phyloP scores from a whole-genome alignment of 140 eudicot genomes.

The Oenanthe javanica region DNA sequence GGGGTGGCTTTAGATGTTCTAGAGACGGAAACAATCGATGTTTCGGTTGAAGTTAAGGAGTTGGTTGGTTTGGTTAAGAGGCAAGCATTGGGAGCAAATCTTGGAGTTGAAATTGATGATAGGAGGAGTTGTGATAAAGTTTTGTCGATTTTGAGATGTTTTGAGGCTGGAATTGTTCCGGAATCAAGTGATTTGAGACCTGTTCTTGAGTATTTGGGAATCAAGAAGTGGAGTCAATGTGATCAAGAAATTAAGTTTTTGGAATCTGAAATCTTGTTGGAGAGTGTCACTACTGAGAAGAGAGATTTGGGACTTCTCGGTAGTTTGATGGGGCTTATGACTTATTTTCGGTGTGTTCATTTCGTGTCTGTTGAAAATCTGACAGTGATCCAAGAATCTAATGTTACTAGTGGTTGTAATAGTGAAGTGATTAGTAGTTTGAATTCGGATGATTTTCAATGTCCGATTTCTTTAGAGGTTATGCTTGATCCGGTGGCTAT shows the following conservation, averaged over 20 bases:
- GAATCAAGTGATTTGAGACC: constrained; percentile 29
- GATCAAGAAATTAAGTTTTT: constrained; percentile 48
- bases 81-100: constrained; percentile 30
- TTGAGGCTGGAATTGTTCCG: constrained; percentile 47
- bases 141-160: constrained; percentile 27
- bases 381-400: neutral
- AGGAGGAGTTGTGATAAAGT: constrained; percentile 19
- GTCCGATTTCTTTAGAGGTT: constrained; percentile 77
- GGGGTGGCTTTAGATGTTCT: constrained; percentile 64
- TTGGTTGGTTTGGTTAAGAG: constrained; percentile 37
- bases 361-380: constrained; percentile 25
- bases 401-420: neutral
- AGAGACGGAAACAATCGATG: constrained; percentile 18
- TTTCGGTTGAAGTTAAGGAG: constrained; percentile 37
- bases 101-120: constrained; percentile 47
- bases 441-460: constrained; percentile 65
- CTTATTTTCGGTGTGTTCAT: constrained; percentile 47
- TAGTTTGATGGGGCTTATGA: constrained; percentile 57
- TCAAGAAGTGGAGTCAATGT: constrained; percentile 57
- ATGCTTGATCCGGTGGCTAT: constrained; percentile 83
- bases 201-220: constrained; percentile 54
- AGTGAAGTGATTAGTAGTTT: constrained; percentile 20
- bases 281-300: constrained; percentile 31
- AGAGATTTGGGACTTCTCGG: constrained; percentile 31
- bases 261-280: constrained; percentile 45